phyloP scores from a whole-genome alignment of 345 rosid genomes.

The Boechera divaricarpa region DNA sequence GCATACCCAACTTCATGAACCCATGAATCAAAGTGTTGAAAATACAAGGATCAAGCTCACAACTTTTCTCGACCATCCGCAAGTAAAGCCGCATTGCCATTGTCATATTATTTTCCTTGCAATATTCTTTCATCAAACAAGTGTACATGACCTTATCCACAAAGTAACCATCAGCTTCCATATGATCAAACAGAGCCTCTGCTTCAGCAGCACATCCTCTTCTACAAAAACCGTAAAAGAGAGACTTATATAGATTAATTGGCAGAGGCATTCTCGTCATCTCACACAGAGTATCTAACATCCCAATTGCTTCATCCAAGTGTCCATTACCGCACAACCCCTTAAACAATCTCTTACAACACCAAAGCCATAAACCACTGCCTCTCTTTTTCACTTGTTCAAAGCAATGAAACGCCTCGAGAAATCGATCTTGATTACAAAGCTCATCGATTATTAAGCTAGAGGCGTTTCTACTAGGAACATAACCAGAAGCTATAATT shows the following conservation, averaged over 20 bases:
- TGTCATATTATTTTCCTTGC: constrained; percentile 60
- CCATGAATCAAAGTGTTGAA: constrained; percentile 71
- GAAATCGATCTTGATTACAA: constrained; percentile 48
- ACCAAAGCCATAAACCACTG: constrained; percentile 49
- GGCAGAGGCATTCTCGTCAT: constrained; percentile 51
- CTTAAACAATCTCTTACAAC: constrained; percentile 54
- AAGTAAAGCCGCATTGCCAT: constrained; percentile 64
- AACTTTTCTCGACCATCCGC: constrained; percentile 66
- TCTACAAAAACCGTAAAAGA: constrained; percentile 70
- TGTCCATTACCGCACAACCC: constrained; percentile 56
- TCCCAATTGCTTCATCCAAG: constrained; percentile 58
- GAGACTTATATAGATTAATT: constrained; percentile 54
- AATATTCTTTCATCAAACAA: constrained; percentile 56
- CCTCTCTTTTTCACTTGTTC: constrained; percentile 42
- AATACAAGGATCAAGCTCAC: constrained; percentile 58
- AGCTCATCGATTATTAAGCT: constrained; percentile 52
- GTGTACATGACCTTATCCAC: constrained; percentile 65
- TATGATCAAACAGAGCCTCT: constrained; percentile 57
- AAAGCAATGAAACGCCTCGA: constrained; percentile 59
- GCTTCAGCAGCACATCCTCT: constrained; percentile 58
- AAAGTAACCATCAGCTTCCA: constrained; percentile 60
- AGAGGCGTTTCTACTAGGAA: constrained; percentile 49
- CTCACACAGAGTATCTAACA: constrained; percentile 54
- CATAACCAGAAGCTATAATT: constrained; percentile 43
- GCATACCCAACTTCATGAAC: constrained; percentile 56